These are phyloP conservation scores for Ceratocystiopsis brevicomis DNA, from an alignment of 2,329 filamentous ascomycete species.

Conservation along the genomic window DNA sequence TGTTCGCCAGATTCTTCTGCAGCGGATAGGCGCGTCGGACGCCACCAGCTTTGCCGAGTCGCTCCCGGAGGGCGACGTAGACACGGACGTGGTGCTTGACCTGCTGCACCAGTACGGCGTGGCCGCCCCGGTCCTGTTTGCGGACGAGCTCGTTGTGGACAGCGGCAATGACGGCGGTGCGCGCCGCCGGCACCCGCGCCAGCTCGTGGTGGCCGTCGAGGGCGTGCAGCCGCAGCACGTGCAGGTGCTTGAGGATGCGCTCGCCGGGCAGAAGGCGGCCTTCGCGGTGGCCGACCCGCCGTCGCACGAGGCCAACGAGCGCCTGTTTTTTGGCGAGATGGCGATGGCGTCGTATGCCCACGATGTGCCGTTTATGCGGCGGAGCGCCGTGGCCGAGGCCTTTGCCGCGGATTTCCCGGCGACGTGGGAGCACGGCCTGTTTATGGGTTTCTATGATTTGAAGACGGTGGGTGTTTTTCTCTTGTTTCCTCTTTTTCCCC, in stretches of 20 bases:
- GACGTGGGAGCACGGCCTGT: slow-evolving; percentile 23
- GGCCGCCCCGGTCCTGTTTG: slow-evolving; percentile 30
- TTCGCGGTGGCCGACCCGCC: slow-evolving; percentile 31
- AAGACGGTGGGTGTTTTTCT: slow-evolving; percentile 19
- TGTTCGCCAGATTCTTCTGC: slow-evolving; percentile 38
- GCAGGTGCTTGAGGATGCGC: slow-evolving; percentile 21
- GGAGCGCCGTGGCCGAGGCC: slow-evolving; percentile 20
- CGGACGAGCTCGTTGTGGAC: slow-evolving; percentile 8
- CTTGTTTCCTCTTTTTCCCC: not conserved
- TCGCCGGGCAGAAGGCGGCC: slow-evolving; percentile 21
- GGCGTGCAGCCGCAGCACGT: slow-evolving; percentile 30
- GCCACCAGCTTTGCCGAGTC: slow-evolving; percentile 29
- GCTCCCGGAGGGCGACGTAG: slow-evolving; percentile 17
- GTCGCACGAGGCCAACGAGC: slow-evolving; percentile 22
- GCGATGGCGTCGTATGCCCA: slow-evolving; percentile 4
- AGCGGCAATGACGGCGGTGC: slow-evolving; percentile 1
- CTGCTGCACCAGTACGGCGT: slow-evolving; percentile 43
- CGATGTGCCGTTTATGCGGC: not conserved
- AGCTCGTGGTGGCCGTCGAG: slow-evolving; percentile 42
- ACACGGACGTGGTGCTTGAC: slow-evolving; percentile 30
- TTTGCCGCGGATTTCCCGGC: slow-evolving; percentile 13
- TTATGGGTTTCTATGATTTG: slow-evolving; percentile 25
- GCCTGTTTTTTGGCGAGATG: slow-evolving; percentile 24
- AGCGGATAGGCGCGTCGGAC: slow-evolving; percentile 30
- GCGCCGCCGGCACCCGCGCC: slow-evolving; percentile 17